phyloP scores from a whole-genome alignment of 2,329 filamentous ascomycete species.

The Aspergillus arachidicola region DNA sequence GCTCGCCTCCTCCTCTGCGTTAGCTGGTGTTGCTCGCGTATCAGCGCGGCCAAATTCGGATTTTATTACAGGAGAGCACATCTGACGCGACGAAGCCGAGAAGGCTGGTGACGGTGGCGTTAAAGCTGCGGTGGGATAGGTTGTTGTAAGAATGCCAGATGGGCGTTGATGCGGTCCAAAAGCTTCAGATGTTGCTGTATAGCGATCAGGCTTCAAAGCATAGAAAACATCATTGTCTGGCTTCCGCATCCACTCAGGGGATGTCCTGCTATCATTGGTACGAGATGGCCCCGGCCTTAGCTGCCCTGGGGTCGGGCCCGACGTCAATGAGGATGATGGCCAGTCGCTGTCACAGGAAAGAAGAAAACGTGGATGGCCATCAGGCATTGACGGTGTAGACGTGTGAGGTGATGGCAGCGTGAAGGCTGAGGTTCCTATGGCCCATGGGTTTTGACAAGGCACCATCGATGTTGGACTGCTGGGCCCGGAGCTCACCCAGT shows the following conservation, averaged over 20 bases:
- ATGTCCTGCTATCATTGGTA: constrained; percentile 9
- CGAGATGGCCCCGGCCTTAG: constrained; percentile 14
- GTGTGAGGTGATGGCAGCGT: constrained; percentile 16
- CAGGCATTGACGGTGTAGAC: constrained; percentile 8
- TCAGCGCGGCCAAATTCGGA: constrained; percentile 25
- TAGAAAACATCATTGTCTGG: constrained; percentile 7
- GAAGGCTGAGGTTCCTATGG: constrained; percentile 16
- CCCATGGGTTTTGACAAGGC: constrained; percentile 20
- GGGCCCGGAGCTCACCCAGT: constrained; percentile 29
- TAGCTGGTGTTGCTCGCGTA: constrained; percentile 22
- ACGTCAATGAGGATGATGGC: constrained; percentile 15
- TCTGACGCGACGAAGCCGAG: constrained; percentile 26
- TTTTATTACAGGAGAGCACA: constrained; percentile 14
- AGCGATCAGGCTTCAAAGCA: constrained; percentile 10
- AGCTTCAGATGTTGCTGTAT: constrained; percentile 11
- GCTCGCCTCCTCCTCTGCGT: constrained; percentile 33
- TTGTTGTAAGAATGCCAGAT: constrained; percentile 1
- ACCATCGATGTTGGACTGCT: constrained; percentile 21
- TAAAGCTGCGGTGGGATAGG: constrained; percentile 10
- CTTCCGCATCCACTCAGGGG: constrained; percentile 19
- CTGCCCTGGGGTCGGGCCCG: constrained; percentile 18
- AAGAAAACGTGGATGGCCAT: constrained; percentile 17
- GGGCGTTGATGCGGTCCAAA: constrained; percentile 11
- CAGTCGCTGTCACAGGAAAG: constrained; percentile 13
- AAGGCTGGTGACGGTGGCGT: constrained; percentile 25